These are phyloP conservation scores for Leishmania tropica DNA, from an alignment of 208 protist species.

Conservation along the genomic window DNA sequence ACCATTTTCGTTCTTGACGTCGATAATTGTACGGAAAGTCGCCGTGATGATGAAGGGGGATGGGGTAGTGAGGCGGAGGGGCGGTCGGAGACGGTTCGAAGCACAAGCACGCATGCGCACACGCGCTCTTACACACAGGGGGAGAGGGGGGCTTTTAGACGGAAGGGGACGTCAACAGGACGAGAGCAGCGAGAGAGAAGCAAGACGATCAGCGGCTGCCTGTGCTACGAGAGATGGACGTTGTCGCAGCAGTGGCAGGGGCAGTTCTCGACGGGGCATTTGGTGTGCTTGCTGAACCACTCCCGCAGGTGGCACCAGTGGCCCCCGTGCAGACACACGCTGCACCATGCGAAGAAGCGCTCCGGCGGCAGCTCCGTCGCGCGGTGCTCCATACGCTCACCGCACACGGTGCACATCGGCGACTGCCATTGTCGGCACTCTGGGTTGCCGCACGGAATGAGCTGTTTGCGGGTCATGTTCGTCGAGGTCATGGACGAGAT, in stretches of 20 bases:
- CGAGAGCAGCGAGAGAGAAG: background rate
- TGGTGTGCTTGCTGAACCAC: constrained; percentile 86
- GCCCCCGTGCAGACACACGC: constrained; percentile 86
- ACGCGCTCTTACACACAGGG: background rate
- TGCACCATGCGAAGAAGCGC: constrained; percentile 84
- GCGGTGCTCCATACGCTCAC: constrained; percentile 62
- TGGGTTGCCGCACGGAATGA: constrained; percentile 54
- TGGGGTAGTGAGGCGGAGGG: background rate
- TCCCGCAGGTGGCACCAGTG: constrained; percentile 79
- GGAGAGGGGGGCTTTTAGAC: background rate
- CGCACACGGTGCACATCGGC: constrained; percentile 83
- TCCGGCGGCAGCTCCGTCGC: constrained; percentile 50
- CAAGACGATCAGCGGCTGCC: background rate
- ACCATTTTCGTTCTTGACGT: background rate
- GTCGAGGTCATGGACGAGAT: constrained; percentile 27
- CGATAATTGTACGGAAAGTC: background rate
- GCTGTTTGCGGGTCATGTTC: constrained; percentile 24
- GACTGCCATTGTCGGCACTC: constrained; percentile 66
- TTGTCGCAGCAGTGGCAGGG: constrained; percentile 66
- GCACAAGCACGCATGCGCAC: background rate
- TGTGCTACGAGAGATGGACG: constrained; percentile 3
- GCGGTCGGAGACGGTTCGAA: background rate
- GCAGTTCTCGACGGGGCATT: constrained; percentile 87
- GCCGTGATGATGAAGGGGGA: background rate
- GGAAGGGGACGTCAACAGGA: background rate